Evolutionary conservation across 805 yeast species (phyloP).

Genomic region (Saturnispora diversa): DNA sequence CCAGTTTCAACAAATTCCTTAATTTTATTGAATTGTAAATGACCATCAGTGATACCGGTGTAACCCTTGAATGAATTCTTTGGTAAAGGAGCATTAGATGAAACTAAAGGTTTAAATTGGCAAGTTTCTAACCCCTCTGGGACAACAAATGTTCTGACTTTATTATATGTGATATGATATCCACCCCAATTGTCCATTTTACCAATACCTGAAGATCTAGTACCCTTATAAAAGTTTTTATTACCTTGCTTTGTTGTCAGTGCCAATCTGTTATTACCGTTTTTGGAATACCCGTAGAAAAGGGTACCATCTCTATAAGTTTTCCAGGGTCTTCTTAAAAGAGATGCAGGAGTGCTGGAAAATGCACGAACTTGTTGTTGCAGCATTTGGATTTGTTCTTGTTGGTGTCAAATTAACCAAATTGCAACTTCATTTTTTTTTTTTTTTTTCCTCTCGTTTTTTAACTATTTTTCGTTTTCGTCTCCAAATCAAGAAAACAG

Average conservation of each 20-base stretch:
- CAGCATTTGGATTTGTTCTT: background rate
- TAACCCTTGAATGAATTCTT: slow-evolving; percentile 64
- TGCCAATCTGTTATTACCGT: slow-evolving; percentile 77
- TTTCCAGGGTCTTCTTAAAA: slow-evolving; percentile 82
- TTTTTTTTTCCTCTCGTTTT: too few relatives aligned
- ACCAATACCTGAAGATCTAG: slow-evolving; percentile 92
- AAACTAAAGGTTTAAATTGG: slow-evolving; percentile 64
- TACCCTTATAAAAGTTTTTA: slow-evolving; percentile 91
- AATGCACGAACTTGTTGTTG: slow-evolving; percentile 8
- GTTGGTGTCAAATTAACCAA: background rate
- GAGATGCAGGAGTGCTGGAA: slow-evolving; percentile 21
- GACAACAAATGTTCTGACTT: slow-evolving; percentile 84
- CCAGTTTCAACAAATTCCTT: slow-evolving; percentile 75
- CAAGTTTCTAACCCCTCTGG: slow-evolving; percentile 40
- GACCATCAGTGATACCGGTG: slow-evolving; percentile 58
- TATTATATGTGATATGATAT: slow-evolving; percentile 71
- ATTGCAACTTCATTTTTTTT: too few relatives aligned
- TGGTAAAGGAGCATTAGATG: slow-evolving; percentile 63
- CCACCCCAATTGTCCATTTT: slow-evolving; percentile 48
- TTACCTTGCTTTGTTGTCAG: slow-evolving; percentile 91
- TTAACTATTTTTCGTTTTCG: too few relatives aligned
- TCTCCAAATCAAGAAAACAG: too few relatives aligned
- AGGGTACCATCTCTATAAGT: slow-evolving; percentile 73
- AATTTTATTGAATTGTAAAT: slow-evolving; percentile 61
- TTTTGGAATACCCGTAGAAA: slow-evolving; percentile 70